Evolutionary conservation across 179 eudicot species (phyloP).

Genomic region (Pouteria campechiana): DNA sequence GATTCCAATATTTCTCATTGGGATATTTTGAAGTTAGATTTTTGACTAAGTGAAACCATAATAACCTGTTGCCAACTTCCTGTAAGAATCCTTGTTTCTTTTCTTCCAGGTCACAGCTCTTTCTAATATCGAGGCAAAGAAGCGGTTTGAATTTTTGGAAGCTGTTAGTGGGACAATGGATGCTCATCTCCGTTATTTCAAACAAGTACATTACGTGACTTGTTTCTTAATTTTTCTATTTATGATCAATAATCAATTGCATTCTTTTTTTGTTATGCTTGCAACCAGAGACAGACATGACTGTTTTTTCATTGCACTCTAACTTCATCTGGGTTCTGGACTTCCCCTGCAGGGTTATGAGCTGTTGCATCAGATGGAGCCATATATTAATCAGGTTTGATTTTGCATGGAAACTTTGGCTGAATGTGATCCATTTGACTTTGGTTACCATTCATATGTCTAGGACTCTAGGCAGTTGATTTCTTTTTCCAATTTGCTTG

Average conservation of each 20-base stretch:
- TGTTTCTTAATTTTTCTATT: background rate
- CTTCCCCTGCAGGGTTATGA: slow-evolving; percentile 70
- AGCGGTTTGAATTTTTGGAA: slow-evolving; percentile 95
- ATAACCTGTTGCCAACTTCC: too few relatives aligned
- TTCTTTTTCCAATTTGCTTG: too few relatives aligned
- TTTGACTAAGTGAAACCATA: too few relatives aligned
- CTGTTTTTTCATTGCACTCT: too few relatives aligned
- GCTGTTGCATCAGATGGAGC: slow-evolving; percentile 99
- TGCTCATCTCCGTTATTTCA: slow-evolving; percentile 95
- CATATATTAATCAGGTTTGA: slow-evolving; percentile 90
- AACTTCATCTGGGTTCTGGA: background rate
- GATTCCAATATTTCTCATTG: background rate
- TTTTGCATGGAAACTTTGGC: background rate
- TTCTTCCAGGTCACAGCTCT: slow-evolving; percentile 64
- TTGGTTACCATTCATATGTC: background rate
- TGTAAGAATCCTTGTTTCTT: too few relatives aligned
- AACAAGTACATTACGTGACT: slow-evolving; percentile 43
- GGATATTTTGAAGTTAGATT: background rate
- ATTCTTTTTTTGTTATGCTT: too few relatives aligned
- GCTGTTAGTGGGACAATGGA: slow-evolving; percentile 99
- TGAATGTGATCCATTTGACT: background rate
- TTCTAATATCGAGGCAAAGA: slow-evolving; percentile 91
- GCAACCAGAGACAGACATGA: too few relatives aligned
- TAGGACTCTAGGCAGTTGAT: too few relatives aligned
- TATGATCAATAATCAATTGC: too few relatives aligned